Evolutionary conservation across 495 filamentous ascomycete genomes (phyloP).

Genomic region (Cairneyella variabilis): DNA sequence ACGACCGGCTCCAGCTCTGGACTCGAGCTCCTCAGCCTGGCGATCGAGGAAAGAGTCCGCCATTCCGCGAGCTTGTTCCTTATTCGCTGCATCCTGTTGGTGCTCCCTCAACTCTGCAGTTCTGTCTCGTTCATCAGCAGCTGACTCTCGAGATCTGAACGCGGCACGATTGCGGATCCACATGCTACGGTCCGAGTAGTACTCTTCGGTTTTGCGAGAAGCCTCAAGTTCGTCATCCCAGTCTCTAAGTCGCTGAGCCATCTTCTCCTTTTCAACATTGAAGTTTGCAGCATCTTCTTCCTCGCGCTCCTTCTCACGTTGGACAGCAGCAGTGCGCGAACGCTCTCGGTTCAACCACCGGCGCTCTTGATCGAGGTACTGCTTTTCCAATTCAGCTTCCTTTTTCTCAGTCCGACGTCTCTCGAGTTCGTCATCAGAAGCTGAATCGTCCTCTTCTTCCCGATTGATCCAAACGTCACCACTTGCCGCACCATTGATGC

Average conservation of each 20-base stretch:
- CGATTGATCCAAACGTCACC: conserved; percentile 49
- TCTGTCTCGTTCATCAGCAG: conserved; percentile 78
- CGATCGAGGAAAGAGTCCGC: conserved; percentile 91
- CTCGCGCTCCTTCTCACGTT: conserved; percentile 77
- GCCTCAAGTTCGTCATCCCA: conserved; percentile 89
- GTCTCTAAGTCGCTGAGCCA: conserved; percentile 68
- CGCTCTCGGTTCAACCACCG: conserved; percentile 88
- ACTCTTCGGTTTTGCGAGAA: conserved; percentile 67
- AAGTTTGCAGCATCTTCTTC: conserved; percentile 58
- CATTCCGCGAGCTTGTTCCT: conserved; percentile 77
- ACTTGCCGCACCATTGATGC: conserved; percentile 53
- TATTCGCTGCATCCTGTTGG: conserved; percentile 61
- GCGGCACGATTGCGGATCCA: conserved; percentile 80
- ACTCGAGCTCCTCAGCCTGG: conserved; percentile 81
- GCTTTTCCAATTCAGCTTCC: conserved; percentile 70
- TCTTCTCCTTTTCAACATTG: conserved; percentile 57
- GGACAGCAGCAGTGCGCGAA: conserved; percentile 74
- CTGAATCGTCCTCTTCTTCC: conserved; percentile 87
- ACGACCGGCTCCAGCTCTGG: conserved; percentile 37
- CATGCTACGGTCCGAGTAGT: conserved; percentile 77
- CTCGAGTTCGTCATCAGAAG: conserved; percentile 83
- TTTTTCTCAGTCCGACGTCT: conserved; percentile 65
- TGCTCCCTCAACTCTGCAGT: conserved; percentile 71
- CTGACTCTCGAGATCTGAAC: conserved; percentile 67
- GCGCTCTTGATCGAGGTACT: conserved; percentile 80